These are phyloP conservation scores for Cercospora beticola DNA, from an alignment of 2,329 filamentous ascomycete genomes.

Conservation along the genomic window DNA sequence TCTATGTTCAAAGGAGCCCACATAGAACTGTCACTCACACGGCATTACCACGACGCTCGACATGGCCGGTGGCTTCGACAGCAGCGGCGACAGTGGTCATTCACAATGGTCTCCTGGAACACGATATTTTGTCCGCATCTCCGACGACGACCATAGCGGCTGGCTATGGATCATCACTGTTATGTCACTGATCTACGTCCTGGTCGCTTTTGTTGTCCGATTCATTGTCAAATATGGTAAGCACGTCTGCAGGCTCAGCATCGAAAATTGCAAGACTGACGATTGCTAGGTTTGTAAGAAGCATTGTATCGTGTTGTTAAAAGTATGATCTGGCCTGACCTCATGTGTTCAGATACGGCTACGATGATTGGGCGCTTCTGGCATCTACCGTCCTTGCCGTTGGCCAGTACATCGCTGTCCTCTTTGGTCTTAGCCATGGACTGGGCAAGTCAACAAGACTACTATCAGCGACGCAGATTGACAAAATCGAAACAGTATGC, in stretches of 20 bases:
- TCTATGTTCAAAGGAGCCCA: background rate
- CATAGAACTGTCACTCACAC: background rate
- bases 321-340: background rate
- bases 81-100: background rate
- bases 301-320: background rate
- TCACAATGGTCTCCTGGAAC: constrained; percentile 23
- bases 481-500: constrained; percentile 17
- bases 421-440: constrained; percentile 24
- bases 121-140: constrained; percentile 22
- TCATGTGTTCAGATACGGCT: constrained; percentile 22
- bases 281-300: background rate
- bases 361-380: constrained; percentile 34
- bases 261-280: background rate
- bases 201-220: constrained; percentile 21
- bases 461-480: constrained; percentile 10
- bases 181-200: constrained; percentile 23
- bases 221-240: constrained; percentile 27
- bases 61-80: constrained; percentile 2
- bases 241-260: background rate
- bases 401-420: constrained; percentile 28
- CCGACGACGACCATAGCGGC: constrained; percentile 20
- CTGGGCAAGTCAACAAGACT: constrained; percentile 21
- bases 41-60: background rate
- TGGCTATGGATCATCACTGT: constrained; percentile 28
- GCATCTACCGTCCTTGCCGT: constrained; percentile 27